Base-by-base conservation (phyloP, 331 rosid genomes). In the Pyrus hybrid region DNA sequence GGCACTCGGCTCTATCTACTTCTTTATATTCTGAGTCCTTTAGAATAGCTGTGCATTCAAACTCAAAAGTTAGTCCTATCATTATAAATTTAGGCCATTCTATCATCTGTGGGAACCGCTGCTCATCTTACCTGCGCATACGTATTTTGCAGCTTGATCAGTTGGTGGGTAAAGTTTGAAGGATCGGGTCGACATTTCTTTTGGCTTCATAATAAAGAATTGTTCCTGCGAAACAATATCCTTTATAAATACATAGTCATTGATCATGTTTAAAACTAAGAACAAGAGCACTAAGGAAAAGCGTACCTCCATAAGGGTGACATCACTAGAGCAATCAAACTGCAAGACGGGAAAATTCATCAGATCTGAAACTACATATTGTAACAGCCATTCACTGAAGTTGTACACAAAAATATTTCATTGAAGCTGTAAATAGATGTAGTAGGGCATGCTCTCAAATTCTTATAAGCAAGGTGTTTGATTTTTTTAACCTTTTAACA, bases 1-100 rank as follows among this genome's bases (percentile, higher is more conserved):
- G 96, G 88, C 98, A 94, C 74, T 91, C 96, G 10, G 96, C 98
- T 87, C 93, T 87, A 76, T 94, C 98, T 53, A 87, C 93, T 88
- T 94, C 95, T 72, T 76, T 73, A 78, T 87, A 94, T 83, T 88
- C 91, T 72, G 98, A 89, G 79, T 94, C 96, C 88, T 91, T 91
- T 20, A 94, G 87, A 77, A 94, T 90, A 76, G 96, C 99, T 94
- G 43, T 37, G 87, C 85, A 86, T 61, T 68, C 57, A 73, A 66
- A 74, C 68, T 23, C 60, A 25, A 65, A 8, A 41, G 32, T 82
- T 54, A 66, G 77, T 63, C 47, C 35, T 17, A 60, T 51, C 41
- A 72, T 49, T 41, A 37, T 32, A 43, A 65, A 2, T 13, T 76
- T 13, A 7, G 35, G 25, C 56, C 33, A 64, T 47, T 17, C 21